A percentile compares a stretch with the other conserved stretches of the same genome.
Conservation (phyloP, 495 filamentous ascomycete genomes). For the Lophiostoma macrostomum region DNA sequence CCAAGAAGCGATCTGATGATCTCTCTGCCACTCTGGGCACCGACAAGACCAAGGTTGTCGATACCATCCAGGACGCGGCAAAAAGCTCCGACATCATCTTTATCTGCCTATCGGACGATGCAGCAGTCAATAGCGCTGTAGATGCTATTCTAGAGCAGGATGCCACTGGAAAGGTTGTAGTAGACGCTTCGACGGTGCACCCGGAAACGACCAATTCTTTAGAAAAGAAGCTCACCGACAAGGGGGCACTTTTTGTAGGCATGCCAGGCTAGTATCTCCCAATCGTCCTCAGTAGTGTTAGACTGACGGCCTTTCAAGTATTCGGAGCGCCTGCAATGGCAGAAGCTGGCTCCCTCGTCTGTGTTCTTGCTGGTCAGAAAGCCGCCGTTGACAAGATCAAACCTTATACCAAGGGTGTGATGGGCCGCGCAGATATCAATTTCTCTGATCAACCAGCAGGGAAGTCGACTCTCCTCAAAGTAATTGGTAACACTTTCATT, state of each 20-base stretch:
- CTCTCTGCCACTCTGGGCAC: slow-evolving; percentile 38
- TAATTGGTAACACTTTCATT: slow-evolving; percentile 85
- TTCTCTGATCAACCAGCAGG: slow-evolving; percentile 59
- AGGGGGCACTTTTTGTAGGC: slow-evolving; percentile 70
- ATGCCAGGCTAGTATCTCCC: slow-evolving; percentile 52
- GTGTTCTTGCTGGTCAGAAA: slow-evolving; percentile 69
- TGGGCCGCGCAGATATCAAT: slow-evolving; percentile 66
- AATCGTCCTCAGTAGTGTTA: not conserved
- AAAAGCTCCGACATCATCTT: slow-evolving; percentile 73
- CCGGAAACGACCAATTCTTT: slow-evolving; percentile 72
- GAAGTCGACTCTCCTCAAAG: slow-evolving; percentile 65
- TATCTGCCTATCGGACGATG: slow-evolving; percentile 77
- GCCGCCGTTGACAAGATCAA: slow-evolving; percentile 59
- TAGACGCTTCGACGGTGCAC: slow-evolving; percentile 87
- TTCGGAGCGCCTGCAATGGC: slow-evolving; percentile 82
- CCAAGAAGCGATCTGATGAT: slow-evolving; percentile 40
- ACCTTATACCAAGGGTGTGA: slow-evolving; percentile 78
- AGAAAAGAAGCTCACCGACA: slow-evolving; percentile 52
- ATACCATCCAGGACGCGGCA: slow-evolving; percentile 63
- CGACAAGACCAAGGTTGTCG: slow-evolving; percentile 59
- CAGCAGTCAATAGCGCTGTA: slow-evolving; percentile 60
- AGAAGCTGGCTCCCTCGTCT: slow-evolving; percentile 69
- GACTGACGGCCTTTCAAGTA: slow-evolving; percentile 43
- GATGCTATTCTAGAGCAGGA: slow-evolving; percentile 44
- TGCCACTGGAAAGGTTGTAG: slow-evolving; percentile 65